A percentile compares a stretch with the other conserved stretches of the same genome.
Conservation (phyloP, 371 early-diverging fungal genomes). For the Umbelopsis sp. region DNA sequence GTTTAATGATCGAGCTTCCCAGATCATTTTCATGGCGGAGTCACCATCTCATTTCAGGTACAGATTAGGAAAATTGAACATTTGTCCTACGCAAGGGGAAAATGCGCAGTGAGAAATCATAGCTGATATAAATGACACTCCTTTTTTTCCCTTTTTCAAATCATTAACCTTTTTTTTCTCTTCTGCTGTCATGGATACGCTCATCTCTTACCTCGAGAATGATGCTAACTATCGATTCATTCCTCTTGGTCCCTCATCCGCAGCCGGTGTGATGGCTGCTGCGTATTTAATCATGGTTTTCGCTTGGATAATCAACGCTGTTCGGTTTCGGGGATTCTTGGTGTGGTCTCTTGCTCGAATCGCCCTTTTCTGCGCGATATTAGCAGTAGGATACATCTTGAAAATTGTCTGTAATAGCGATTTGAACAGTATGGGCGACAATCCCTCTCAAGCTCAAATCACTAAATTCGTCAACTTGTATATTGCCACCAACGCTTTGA, state of each 20-base stretch:
- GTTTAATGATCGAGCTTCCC: too few relatives aligned
- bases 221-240: slow-evolving; percentile 7
- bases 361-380: slow-evolving; percentile 5
- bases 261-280: slow-evolving; percentile 11
- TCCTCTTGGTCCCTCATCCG: slow-evolving; percentile 12
- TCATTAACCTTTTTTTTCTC: not conserved
- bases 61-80: too few relatives aligned
- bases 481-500: slow-evolving; percentile 6
- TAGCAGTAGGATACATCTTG: slow-evolving; percentile 3
- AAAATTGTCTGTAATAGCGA: slow-evolving; percentile 2
- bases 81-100: too few relatives aligned
- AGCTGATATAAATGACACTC: not conserved
- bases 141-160: not conserved
- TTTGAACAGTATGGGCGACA: not conserved
- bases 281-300: not conserved
- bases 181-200: not conserved
- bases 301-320: slow-evolving; percentile 5
- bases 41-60: too few relatives aligned
- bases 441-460: not conserved
- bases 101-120: too few relatives aligned
- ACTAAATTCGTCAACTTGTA: not conserved
- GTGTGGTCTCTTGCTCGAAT: not conserved
- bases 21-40: too few relatives aligned
- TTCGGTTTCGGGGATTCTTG: slow-evolving; percentile 5
- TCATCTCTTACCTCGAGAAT: slow-evolving; percentile 9